Evolutionary conservation across 2,329 filamentous ascomycete species (phyloP), one percentile per base, ranked within the genome.

Genomic region (Phyllosticta paracitricarpa): DNA sequence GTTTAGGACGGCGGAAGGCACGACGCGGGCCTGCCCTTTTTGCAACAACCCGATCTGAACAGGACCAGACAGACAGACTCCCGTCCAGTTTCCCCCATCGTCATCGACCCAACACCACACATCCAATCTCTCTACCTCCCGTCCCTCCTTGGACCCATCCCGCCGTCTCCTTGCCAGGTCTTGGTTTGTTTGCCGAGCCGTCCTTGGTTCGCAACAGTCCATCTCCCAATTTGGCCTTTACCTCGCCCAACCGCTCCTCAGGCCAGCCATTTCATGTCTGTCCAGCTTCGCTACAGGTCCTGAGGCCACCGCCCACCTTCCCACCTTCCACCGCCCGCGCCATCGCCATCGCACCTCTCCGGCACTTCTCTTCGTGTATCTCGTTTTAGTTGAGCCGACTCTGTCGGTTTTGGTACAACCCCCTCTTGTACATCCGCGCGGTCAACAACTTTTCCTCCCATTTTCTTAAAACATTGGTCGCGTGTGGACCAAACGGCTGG

Each of bases 141-240:
- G n/a, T n/a, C n/a, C 40, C 40, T 48, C 40, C n/a, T n/a, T n/a
- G 40, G 40, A 5, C n/a, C 40, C 14, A 48, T 56, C 28, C 28
- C 28, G 28, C 28, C 58, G 56, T 61, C 56, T 61, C 54, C 28
- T 54, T 48, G 17, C 17, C n/a, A 61, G 54, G 51, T 33, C 59
- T 61, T 61, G 59, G 59, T 55, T 61, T 61, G 55, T 61, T 61
- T 61, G 59, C 59, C 59, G 59, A 61, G 59, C 54, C 54, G 54
- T 61, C 59, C 58, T 26, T 30, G 28, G 28, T 30, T 24, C 25
- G 54, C 35, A 28, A 26, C 51, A 48, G 30, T 56, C 58, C 33
- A 60, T 56, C 9, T 40, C 40, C 40, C 40, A n/a, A n/a, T n/a
- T 48, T 56, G 58, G 48, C 26, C 53, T 48, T 33, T 7, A 48